Evolutionary conservation across 257 asterid species (phyloP).

Genomic region (Datura wrightii): DNA sequence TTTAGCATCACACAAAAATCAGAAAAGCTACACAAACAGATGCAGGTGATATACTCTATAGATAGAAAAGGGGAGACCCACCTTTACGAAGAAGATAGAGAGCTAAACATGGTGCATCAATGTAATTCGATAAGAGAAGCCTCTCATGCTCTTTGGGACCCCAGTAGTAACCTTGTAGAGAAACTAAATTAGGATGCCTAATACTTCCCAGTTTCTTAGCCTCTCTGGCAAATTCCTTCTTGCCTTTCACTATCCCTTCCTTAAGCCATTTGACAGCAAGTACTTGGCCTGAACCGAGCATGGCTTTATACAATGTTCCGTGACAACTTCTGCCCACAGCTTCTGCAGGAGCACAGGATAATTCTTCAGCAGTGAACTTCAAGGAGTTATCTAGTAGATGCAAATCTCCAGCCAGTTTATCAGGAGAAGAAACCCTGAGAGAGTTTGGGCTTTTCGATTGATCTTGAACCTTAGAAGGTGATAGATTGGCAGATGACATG

Average conservation of each 20-base stretch:
- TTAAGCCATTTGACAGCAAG: slow-evolving; percentile 82
- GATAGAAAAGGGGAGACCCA: slow-evolving; percentile 31
- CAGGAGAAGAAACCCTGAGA: slow-evolving; percentile 75
- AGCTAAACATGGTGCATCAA: slow-evolving; percentile 69
- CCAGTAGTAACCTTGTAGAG: slow-evolving; percentile 85
- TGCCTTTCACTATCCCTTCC: slow-evolving; percentile 77
- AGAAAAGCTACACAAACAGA: slow-evolving; percentile 20
- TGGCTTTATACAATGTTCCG: slow-evolving; percentile 79
- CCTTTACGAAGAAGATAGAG: slow-evolving; percentile 78
- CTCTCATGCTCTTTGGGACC: slow-evolving; percentile 91
- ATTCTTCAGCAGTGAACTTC: slow-evolving; percentile 73
- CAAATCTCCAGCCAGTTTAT: slow-evolving; percentile 82
- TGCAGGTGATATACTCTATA: neutral
- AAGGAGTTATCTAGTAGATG: slow-evolving; percentile 66
- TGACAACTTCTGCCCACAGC: slow-evolving; percentile 86
- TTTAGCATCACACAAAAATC: neutral
- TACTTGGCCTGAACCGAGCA: slow-evolving; percentile 59
- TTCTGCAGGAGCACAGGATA: slow-evolving; percentile 88
- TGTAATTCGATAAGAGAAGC: slow-evolving; percentile 67
- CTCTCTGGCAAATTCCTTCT: slow-evolving; percentile 79
- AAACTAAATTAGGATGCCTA: slow-evolving; percentile 68
- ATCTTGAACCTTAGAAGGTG: slow-evolving; percentile 45
- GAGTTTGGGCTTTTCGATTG: slow-evolving; percentile 50
- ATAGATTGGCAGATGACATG: slow-evolving; percentile 42
- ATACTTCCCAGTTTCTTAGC: slow-evolving; percentile 80